Percentiles rank a stretch among this genome's conserved stretches.
phyloP scores from a whole-genome alignment of 129 eudicot genomes.

The Escallonia rubra region DNA sequence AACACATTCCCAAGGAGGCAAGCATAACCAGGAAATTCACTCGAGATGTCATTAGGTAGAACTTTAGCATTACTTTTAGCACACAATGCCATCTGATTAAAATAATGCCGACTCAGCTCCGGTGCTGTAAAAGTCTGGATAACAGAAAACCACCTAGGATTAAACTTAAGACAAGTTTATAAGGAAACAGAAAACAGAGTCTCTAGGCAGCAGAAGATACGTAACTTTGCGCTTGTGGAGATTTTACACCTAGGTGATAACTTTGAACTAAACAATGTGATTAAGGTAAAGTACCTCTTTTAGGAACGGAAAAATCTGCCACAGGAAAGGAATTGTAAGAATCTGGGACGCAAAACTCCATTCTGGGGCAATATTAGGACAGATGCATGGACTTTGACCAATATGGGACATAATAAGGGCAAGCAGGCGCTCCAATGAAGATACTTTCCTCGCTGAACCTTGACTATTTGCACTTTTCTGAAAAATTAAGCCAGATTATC shows the following conservation, averaged over 20 bases:
- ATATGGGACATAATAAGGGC: conserved; percentile 55
- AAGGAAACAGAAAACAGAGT: not conserved
- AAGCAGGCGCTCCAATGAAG: conserved; percentile 63
- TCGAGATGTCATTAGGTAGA: conserved; percentile 70
- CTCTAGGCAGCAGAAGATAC: not conserved
- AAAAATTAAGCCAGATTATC: conserved; percentile 21
- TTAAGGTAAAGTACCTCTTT: conserved; percentile 54
- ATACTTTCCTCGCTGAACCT: conserved; percentile 29
- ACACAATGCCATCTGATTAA: conserved; percentile 61
- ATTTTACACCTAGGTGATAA: not conserved
- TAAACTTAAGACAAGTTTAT: not conserved
- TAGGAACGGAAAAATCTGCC: conserved; percentile 64
- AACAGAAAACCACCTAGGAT: conserved; percentile 15
- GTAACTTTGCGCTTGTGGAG: not conserved
- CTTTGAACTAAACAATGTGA: too few species aligned
- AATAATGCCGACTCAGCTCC: conserved; percentile 53
- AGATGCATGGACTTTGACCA: conserved; percentile 61
- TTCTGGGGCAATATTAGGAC: conserved; percentile 50
- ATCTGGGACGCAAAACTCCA: conserved; percentile 73
- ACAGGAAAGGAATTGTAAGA: conserved; percentile 70
- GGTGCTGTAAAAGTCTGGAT: conserved; percentile 53
- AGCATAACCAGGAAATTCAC: conserved; percentile 82
- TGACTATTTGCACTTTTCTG: conserved; percentile 41
- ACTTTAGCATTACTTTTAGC: conserved; percentile 44
- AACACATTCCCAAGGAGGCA: conserved; percentile 86